Evolutionary conservation across 2,329 filamentous ascomycete genomes (phyloP).

Genomic region (Pyricularia sp.): DNA sequence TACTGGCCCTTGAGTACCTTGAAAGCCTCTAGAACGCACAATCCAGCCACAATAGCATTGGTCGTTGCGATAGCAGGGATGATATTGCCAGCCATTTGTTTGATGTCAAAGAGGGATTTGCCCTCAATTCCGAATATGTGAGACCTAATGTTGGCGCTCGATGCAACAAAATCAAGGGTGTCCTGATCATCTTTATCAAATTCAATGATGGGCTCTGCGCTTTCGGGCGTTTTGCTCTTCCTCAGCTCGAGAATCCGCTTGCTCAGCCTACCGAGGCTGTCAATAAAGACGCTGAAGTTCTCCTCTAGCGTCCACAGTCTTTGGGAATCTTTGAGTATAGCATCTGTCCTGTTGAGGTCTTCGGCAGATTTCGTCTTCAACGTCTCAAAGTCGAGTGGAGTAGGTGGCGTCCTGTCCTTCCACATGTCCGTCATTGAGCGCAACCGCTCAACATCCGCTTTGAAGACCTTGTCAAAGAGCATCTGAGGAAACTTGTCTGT

Average conservation of each 20-base stretch:
- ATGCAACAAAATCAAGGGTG: constrained; percentile 87
- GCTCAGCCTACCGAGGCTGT: constrained; percentile 71
- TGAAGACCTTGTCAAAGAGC: constrained; percentile 91
- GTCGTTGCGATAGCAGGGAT: constrained; percentile 97
- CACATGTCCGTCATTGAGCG: constrained; percentile 93
- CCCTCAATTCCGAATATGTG: constrained; percentile 79
- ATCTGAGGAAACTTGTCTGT: constrained; percentile 66
- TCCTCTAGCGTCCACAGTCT: constrained; percentile 72
- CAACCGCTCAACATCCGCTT: constrained; percentile 72
- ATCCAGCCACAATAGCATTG: constrained; percentile 87
- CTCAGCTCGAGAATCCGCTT: constrained; percentile 61
- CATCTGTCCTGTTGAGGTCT: constrained; percentile 40
- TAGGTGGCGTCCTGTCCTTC: constrained; percentile 70
- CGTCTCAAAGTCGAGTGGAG: constrained; percentile 59
- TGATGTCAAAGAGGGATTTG: constrained; percentile 92
- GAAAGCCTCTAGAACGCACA: constrained; percentile 88
- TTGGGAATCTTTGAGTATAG: constrained; percentile 58
- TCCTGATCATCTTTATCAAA: constrained; percentile 98
- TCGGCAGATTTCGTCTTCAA: constrained; percentile 43
- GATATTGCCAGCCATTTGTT: constrained; percentile 99
- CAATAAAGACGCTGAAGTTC: constrained; percentile 77
- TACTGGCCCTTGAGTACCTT: constrained; percentile 75
- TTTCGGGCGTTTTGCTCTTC: constrained; percentile 30
- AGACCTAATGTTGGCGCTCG: constrained; percentile 83
- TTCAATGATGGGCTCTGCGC: constrained; percentile 56